Evolutionary conservation across 176 grass and related monocot species (phyloP), one percentile per base, ranked within the genome.

Genomic region (Cenchrus purpureus): DNA sequence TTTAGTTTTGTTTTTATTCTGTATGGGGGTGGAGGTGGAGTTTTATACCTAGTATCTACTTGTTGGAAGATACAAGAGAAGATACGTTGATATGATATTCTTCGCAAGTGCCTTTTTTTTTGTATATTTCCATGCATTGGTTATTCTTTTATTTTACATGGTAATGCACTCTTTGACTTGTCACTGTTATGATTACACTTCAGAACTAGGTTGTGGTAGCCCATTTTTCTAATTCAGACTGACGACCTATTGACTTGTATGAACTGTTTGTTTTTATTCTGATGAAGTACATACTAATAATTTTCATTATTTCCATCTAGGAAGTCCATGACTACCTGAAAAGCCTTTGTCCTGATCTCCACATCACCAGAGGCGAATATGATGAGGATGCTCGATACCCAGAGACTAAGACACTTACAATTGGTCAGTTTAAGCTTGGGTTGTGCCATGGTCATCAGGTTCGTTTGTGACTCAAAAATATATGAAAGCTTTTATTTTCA

Each of bases 321-420:
- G 97, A 99, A 89, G 77, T 99, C 65, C 90, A 99, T 91, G 97
- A 99, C 76, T 97, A 99, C 73, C 86, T 99, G 79, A 99, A 99
- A 88, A 92, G 92, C 90, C 94, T 99, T 79, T 99, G 97, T 64
- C 97, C 97, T 79, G 94, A 94, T 88, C 89, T 97, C 75, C 94
- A 99, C 82, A 89, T 94, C 65, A 92, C 97, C 28, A 85, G 88
- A 89, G 94, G 97, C 61, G 94, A 99, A 92, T 91, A 99, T 88
- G 94, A 99, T 74, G 94, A 97, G 82, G 94, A 99, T 88, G 81
- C 92, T 79, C 86, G 82, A 70, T 99, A 99, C 86, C 97, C 97
- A 59, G 97, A 97, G 86, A 97, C 85, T 32, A 97, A 99, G 80
- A 97, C 92, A 72, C 92, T 97, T 75, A 94, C 94, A 19, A 99